A percentile compares a stretch with the other conserved stretches of the same genome.
phyloP scores from a whole-genome alignment of 176 grass and related monocot genomes.

The Rhynchospora tenuis region DNA sequence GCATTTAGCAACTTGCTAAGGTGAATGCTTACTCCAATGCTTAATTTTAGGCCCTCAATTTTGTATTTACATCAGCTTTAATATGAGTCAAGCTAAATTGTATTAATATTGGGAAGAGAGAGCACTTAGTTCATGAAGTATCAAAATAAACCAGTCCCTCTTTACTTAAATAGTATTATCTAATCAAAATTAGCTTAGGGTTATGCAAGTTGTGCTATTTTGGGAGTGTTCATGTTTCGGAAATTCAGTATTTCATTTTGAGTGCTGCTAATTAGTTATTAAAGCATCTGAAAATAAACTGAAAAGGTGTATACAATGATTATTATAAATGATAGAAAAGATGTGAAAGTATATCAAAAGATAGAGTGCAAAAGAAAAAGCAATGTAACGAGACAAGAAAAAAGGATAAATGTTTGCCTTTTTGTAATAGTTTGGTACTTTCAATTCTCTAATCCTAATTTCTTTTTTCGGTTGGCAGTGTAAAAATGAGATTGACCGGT shows the following conservation, averaged over 20 bases:
- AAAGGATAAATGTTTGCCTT: neutral
- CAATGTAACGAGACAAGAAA: neutral
- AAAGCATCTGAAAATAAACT: neutral
- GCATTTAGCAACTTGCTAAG: neutral
- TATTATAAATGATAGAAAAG: neutral
- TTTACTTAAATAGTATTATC: neutral
- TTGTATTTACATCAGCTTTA: neutral
- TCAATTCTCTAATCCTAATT: neutral
- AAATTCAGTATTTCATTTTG: neutral
- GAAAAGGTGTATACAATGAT: neutral
- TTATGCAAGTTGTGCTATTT: constrained; percentile 1
- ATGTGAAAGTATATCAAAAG: neutral
- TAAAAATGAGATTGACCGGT: neutral
- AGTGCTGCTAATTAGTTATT: no score
- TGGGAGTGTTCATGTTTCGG: neutral
- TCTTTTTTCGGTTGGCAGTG: neutral
- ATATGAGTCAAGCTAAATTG: neutral
- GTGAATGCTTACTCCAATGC: neutral
- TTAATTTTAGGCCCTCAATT: neutral
- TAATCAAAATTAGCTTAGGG: neutral
- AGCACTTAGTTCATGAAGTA: neutral
- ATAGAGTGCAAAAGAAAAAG: neutral
- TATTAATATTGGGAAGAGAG: neutral
- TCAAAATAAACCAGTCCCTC: neutral
- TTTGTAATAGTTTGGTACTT: neutral